phyloP scores from a whole-genome alignment of 257 asterid species.

The Plectranthus barbatus region DNA sequence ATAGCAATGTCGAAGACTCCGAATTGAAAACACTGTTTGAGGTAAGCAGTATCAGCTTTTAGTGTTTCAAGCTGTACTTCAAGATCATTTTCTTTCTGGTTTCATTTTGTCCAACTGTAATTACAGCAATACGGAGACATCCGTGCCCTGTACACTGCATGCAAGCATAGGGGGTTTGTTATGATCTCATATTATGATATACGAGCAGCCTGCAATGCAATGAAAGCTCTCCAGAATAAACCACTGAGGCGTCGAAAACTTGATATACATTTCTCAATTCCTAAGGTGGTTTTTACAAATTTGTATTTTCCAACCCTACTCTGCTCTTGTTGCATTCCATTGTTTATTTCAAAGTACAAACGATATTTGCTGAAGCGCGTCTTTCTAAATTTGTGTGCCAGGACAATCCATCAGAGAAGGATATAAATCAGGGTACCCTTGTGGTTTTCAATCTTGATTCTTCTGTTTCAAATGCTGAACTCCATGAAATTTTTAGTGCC shows the following conservation, averaged over 20 bases:
- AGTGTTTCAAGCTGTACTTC: constrained; percentile 2
- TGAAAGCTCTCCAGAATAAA: constrained; percentile 82
- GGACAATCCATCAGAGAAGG: constrained; percentile 79
- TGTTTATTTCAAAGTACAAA: neutral
- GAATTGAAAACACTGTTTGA: constrained; percentile 74
- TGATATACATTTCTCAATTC: constrained; percentile 87
- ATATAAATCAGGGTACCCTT: constrained; percentile 78
- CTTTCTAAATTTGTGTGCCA: constrained; percentile 22
- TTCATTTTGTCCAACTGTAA: constrained; percentile 21
- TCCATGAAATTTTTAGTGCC: constrained; percentile 67
- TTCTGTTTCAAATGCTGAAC: constrained; percentile 77
- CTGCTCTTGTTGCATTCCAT: neutral
- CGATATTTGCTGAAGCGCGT: constrained; percentile 6
- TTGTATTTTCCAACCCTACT: neutral
- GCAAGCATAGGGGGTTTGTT: constrained; percentile 90
- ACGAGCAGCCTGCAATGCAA: constrained; percentile 84
- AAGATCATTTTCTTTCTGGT: constrained; percentile 8
- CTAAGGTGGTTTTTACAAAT: constrained; percentile 50
- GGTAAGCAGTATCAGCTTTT: constrained; percentile 36
- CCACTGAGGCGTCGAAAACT: constrained; percentile 69
- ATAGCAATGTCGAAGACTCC: constrained; percentile 83
- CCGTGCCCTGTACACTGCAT: constrained; percentile 66
- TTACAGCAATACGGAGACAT: constrained; percentile 90
- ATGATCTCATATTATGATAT: constrained; percentile 86
- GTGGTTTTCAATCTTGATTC: constrained; percentile 80